A percentile compares a stretch with the other conserved stretches of the same genome.
These are phyloP conservation scores for Serendipita indica DNA, from an alignment of 768 basidiomycete genomes.

Conservation along the genomic window DNA sequence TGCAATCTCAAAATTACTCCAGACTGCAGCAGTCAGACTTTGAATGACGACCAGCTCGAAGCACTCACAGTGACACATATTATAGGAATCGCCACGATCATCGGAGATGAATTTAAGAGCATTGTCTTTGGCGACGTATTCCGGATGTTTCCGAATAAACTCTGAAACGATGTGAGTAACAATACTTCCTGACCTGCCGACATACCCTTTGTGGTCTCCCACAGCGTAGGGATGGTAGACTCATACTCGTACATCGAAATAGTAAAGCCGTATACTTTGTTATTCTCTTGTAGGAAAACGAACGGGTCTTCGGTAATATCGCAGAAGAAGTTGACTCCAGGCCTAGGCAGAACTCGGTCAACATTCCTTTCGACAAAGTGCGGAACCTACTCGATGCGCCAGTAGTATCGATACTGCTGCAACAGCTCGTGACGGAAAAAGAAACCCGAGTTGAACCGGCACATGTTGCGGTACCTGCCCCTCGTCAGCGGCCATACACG, in stretches of 20 bases:
- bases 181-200: neutral
- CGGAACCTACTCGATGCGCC: constrained; percentile 56
- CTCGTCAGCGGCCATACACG: neutral
- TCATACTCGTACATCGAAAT: constrained; percentile 61
- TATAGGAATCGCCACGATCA: constrained; percentile 26
- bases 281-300: constrained; percentile 50
- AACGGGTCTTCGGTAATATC: constrained; percentile 55
- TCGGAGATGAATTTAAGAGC: constrained; percentile 26
- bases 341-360: constrained; percentile 27
- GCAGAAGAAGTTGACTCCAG: constrained; percentile 63
- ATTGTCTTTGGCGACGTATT: constrained; percentile 28
- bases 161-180: constrained; percentile 17
- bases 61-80: constrained; percentile 22
- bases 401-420: constrained; percentile 58
- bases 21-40: constrained; percentile 20
- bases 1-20: constrained; percentile 33
- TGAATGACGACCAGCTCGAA: neutral
- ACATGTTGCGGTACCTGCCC: constrained; percentile 53
- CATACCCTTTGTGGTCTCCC: constrained; percentile 51
- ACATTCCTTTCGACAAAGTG: too few relatives aligned
- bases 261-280: constrained; percentile 62
- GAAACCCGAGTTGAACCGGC: constrained; percentile 58
- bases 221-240: constrained; percentile 60
- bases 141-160: constrained; percentile 25
- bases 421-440: constrained; percentile 60